Conservation (phyloP, 2,329 filamentous ascomycete species). For the Apiospora hydei region DNA sequence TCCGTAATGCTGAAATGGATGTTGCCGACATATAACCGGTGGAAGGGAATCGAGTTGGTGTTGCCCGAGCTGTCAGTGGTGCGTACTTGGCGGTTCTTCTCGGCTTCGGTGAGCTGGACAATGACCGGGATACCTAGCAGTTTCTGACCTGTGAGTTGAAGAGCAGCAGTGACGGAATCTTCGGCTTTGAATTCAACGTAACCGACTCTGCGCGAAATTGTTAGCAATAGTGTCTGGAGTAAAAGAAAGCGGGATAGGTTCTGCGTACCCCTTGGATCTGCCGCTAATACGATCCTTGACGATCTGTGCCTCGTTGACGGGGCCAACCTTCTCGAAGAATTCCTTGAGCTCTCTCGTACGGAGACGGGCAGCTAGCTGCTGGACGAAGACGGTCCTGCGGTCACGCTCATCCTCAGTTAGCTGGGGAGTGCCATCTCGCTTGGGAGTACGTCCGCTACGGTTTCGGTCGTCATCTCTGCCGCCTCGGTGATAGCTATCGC, state of each 20-base stretch:
- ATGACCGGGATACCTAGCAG: constrained; percentile 99
- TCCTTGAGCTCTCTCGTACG: constrained; percentile 90
- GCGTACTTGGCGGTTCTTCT: constrained; percentile 97
- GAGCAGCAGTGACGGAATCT: constrained; percentile 89
- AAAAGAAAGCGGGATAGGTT: neutral
- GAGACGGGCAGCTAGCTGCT: constrained; percentile 93
- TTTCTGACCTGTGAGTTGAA: constrained; percentile 98
- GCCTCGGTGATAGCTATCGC: constrained; percentile 59
- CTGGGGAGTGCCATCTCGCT: constrained; percentile 68
- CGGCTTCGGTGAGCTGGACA: constrained; percentile 96
- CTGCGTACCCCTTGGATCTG: constrained; percentile 90
- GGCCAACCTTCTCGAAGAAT: constrained; percentile 95
- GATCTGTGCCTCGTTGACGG: constrained; percentile 96
- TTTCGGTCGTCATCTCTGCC: constrained; percentile 58
- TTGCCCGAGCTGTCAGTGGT: constrained; percentile 73
- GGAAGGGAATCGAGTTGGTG: constrained; percentile 89
- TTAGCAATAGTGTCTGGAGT: constrained; percentile 22
- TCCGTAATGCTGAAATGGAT: constrained; percentile 99
- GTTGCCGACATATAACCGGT: constrained; percentile 97
- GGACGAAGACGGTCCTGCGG: constrained; percentile 95
- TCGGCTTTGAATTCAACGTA: constrained; percentile 99
- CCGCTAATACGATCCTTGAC: constrained; percentile 97
- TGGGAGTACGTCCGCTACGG: constrained; percentile 45
- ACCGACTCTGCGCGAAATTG: constrained; percentile 74
- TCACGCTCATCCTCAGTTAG: constrained; percentile 96